phyloP scores from a whole-genome alignment of 164 flowering plant genomes.

The Liriodendron chinense region DNA sequence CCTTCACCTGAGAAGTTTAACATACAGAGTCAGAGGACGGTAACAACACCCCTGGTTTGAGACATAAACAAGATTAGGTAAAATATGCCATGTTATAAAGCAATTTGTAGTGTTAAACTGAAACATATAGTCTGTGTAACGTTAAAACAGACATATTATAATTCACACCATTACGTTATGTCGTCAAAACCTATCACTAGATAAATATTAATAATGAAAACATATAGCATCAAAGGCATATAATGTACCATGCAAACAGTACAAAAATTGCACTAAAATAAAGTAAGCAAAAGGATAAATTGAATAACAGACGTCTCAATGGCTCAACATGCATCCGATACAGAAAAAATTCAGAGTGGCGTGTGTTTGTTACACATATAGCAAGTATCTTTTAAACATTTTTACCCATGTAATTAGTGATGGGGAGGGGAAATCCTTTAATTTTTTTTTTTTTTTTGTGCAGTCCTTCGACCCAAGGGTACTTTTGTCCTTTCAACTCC shows the following conservation, averaged over 20 bases:
- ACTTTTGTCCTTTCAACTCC: too few species aligned
- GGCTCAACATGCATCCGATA: too few species aligned
- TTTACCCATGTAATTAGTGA: too few species aligned
- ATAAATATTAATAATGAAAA: too few species aligned
- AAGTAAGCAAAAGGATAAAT: not conserved
- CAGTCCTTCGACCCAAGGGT: too few species aligned
- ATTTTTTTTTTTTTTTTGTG: too few species aligned
- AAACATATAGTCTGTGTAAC: not conserved
- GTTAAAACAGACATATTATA: not conserved
- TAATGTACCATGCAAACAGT: not conserved
- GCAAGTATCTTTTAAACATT: too few species aligned
- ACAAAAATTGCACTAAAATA: too few species aligned
- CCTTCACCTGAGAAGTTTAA: conserved; percentile 61
- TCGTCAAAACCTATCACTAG: not conserved
- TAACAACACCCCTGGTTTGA: not conserved
- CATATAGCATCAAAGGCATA: not conserved
- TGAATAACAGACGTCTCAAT: not conserved
- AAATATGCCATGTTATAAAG: not conserved
- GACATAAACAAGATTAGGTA: not conserved
- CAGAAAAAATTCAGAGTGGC: too few species aligned
- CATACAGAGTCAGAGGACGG: not conserved
- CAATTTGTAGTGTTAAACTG: not conserved
- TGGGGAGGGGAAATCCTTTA: too few species aligned
- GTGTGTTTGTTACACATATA: too few species aligned
- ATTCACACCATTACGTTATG: not conserved